These are phyloP conservation scores for Talaromyces adpressus DNA, from an alignment of 495 filamentous ascomycete species.

Conservation along the genomic window DNA sequence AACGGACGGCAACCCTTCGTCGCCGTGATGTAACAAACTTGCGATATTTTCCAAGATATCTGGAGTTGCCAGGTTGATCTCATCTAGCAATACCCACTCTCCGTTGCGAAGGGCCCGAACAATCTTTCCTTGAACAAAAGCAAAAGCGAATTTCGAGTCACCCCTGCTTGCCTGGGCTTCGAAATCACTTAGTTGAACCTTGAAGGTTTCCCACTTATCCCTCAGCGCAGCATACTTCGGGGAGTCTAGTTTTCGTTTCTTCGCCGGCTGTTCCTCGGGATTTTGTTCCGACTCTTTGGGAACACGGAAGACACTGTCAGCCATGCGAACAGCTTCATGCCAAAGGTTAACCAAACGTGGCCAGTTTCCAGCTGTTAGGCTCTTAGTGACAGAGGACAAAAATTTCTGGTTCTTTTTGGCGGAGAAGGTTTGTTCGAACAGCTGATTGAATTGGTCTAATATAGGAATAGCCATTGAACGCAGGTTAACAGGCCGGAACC, in stretches of 20 bases:
- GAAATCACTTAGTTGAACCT: constrained; percentile 65
- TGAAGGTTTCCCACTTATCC: constrained; percentile 74
- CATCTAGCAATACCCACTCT: constrained; percentile 96
- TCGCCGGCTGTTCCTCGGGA: constrained; percentile 58
- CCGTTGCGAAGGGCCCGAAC: constrained; percentile 88
- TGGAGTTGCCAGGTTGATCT: constrained; percentile 91
- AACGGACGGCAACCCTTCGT: constrained; percentile 64
- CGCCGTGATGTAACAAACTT: constrained; percentile 67
- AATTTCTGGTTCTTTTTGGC: constrained; percentile 80
- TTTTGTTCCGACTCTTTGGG: constrained; percentile 23
- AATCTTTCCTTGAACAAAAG: constrained; percentile 92
- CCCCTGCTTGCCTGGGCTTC: constrained; percentile 74
- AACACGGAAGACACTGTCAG: constrained; percentile 56
- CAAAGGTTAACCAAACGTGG: constrained; percentile 72
- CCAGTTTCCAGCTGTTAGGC: constrained; percentile 78
- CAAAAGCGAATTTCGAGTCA: constrained; percentile 80
- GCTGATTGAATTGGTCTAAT: constrained; percentile 86
- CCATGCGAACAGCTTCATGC: constrained; percentile 82
- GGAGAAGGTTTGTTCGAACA: constrained; percentile 82
- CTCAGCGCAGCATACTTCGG: constrained; percentile 57
- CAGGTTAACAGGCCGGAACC: constrained; percentile 90
- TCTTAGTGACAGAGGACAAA: constrained; percentile 69
- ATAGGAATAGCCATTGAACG: constrained; percentile 82
- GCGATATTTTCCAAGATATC: constrained; percentile 92
- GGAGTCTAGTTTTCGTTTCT: constrained; percentile 76